These are phyloP conservation scores for Sideroxylon spinosum DNA, from an alignment of 179 eudicot genomes.

Conservation along the genomic window DNA sequence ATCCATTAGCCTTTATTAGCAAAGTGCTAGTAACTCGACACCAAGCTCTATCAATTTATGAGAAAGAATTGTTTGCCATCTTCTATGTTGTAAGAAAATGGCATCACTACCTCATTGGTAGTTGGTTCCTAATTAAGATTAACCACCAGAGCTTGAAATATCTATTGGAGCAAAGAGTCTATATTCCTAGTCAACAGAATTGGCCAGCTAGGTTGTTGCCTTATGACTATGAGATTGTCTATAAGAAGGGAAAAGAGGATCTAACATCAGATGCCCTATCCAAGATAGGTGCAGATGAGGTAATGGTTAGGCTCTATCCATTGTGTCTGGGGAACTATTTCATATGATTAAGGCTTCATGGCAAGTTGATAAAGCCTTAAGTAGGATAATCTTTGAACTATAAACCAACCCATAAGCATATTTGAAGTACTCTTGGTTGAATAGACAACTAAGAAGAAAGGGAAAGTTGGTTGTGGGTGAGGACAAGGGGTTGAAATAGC, in stretches of 20 bases:
- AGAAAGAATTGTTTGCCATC: constrained; percentile 5
- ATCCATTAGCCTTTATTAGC: constrained; percentile 7
- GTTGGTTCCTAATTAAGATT: not conserved
- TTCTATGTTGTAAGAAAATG: not conserved
- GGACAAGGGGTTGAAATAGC: too few relatives aligned
- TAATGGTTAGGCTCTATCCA: not conserved
- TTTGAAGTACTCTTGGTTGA: too few relatives aligned
- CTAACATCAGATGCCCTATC: not conserved
- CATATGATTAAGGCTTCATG: too few relatives aligned
- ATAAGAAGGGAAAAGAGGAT: not conserved
- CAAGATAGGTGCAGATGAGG: not conserved
- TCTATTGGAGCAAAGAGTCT: not conserved
- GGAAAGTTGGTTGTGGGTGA: too few relatives aligned
- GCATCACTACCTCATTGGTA: not conserved
- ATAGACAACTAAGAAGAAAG: too few relatives aligned
- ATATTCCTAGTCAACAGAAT: not conserved
- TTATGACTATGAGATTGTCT: not conserved
- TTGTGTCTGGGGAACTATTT: too few relatives aligned
- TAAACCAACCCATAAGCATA: too few relatives aligned
- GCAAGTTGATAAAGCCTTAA: too few relatives aligned
- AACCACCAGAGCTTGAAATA: not conserved
- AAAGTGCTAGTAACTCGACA: not conserved
- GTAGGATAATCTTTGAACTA: too few relatives aligned
- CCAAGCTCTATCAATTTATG: not conserved
- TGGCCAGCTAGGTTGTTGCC: not conserved